These are phyloP conservation scores for Suhomyces chickasaworum DNA, from an alignment of 1,139 yeast species.

Conservation along the genomic window DNA sequence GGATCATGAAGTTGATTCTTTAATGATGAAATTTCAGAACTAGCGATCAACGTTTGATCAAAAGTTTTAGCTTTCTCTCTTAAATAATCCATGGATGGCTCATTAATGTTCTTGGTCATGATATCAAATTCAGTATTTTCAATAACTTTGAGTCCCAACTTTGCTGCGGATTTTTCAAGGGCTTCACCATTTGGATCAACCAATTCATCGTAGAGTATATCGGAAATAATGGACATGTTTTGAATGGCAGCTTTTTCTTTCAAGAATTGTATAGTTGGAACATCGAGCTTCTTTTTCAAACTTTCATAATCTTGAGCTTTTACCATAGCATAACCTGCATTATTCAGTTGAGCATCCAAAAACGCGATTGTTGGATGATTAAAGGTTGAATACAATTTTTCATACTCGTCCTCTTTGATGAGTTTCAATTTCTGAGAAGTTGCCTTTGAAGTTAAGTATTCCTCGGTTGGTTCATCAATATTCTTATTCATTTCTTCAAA, in stretches of 20 bases:
- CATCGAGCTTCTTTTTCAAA: conserved; percentile 13
- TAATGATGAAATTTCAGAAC: conserved; percentile 18
- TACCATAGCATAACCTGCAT: conserved; percentile 23
- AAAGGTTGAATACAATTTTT: conserved; percentile 15
- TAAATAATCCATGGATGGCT: conserved; percentile 31
- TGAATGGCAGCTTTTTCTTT: conserved; percentile 23
- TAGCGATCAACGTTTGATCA: conserved; percentile 22
- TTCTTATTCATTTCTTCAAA: conserved; percentile 9
- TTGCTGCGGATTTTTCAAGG: conserved; percentile 19
- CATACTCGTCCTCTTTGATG: conserved; percentile 14
- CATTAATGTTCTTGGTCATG: conserved; percentile 19
- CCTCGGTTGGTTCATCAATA: conserved; percentile 27
- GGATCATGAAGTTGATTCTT: conserved; percentile 19
- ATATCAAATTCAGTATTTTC: conserved; percentile 19
- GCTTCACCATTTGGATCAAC: conserved; percentile 22
- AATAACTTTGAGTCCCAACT: conserved; percentile 19
- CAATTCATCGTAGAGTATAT: conserved; percentile 25
- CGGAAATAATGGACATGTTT: conserved; percentile 25
- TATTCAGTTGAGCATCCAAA: conserved; percentile 22
- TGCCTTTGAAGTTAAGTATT: conserved; percentile 20
- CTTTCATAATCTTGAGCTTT: conserved; percentile 21
- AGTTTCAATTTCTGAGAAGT: conserved; percentile 6
- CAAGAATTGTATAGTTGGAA: conserved; percentile 18
- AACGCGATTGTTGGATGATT: conserved; percentile 24
- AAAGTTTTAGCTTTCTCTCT: conserved; percentile 20